Conservation (phyloP, 192 early-diverging fungal genomes). For the Kappamyces sp. region DNA sequence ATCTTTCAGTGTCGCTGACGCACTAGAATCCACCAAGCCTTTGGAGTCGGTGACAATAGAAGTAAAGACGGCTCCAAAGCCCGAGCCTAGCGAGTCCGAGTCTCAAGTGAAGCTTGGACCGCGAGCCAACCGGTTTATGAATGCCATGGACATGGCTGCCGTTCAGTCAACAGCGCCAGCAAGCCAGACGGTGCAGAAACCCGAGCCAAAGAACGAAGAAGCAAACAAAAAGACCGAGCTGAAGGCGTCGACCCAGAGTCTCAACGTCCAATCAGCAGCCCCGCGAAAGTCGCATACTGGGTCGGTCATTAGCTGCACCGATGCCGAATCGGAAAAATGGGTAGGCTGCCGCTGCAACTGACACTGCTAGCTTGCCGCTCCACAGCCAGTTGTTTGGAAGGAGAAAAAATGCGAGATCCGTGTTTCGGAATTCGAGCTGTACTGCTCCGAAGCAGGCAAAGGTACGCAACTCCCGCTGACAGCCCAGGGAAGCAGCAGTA, state of each 20-base stretch:
- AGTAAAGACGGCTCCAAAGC: background rate
- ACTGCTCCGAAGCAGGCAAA: conserved; percentile 38
- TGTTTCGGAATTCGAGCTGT: conserved; percentile 29
- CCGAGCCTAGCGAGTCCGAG: background rate
- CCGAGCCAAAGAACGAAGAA: background rate
- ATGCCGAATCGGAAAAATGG: conserved; percentile 9
- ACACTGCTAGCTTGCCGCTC: conserved; percentile 15
- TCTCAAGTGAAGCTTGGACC: conserved; percentile 13
- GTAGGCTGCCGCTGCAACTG: background rate
- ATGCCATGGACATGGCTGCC: conserved; percentile 34
- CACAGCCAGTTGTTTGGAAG: conserved; percentile 26
- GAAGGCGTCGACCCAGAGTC: background rate
- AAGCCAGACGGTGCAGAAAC: conserved; percentile 10
- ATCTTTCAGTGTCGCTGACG: too few relatives aligned
- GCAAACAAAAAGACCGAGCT: conserved; percentile 10
- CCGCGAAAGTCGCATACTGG: background rate
- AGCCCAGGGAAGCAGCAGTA: conserved; percentile 26
- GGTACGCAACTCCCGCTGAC: conserved; percentile 20
- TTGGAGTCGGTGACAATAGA: background rate
- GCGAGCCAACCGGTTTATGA: conserved; percentile 25
- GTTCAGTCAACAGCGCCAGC: conserved; percentile 17
- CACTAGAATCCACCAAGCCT: background rate
- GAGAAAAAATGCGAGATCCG: conserved; percentile 33
- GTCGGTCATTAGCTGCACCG: background rate
- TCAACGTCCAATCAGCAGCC: background rate